Percentiles rank a stretch among this genome's conserved stretches.
Evolutionary conservation across 768 basidiomycete genomes (phyloP).

Genomic region (Serendipita indica): DNA sequence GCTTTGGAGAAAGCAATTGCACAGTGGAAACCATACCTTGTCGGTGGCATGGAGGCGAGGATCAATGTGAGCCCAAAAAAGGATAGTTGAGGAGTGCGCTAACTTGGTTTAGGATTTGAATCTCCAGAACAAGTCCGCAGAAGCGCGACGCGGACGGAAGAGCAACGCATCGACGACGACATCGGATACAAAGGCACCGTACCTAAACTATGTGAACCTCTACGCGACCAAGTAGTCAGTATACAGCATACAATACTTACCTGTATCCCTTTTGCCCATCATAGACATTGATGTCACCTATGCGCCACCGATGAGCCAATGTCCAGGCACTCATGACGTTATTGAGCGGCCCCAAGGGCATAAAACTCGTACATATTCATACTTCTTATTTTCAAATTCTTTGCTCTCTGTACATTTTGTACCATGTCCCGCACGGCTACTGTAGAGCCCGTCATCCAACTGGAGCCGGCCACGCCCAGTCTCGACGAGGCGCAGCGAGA

Average conservation of each 20-base stretch:
- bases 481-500: too few relatives aligned
- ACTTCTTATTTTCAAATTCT: not conserved
- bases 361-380: too few relatives aligned
- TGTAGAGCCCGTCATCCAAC: not conserved
- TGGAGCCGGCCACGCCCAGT: not conserved
- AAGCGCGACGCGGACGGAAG: not conserved
- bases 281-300: not conserved
- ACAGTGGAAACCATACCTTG: conserved; percentile 76
- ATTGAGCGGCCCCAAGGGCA: not conserved
- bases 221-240: not conserved
- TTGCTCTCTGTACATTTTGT: not conserved
- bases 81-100: not conserved
- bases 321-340: too few relatives aligned
- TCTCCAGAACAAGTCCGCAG: not conserved
- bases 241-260: not conserved
- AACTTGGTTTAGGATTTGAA: not conserved
- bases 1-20: conserved; percentile 59
- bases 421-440: not conserved
- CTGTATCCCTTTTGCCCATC: not conserved
- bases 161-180: too few relatives aligned
- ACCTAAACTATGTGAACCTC: conserved; percentile 3
- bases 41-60: conserved; percentile 63
- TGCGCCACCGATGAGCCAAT: not conserved
- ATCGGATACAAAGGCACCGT: not conserved
- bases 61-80: conserved; percentile 39